These are phyloP conservation scores for Pythium rhizo-oryzae DNA, from an alignment of 352 stramenopile species.

Conservation along the genomic window DNA sequence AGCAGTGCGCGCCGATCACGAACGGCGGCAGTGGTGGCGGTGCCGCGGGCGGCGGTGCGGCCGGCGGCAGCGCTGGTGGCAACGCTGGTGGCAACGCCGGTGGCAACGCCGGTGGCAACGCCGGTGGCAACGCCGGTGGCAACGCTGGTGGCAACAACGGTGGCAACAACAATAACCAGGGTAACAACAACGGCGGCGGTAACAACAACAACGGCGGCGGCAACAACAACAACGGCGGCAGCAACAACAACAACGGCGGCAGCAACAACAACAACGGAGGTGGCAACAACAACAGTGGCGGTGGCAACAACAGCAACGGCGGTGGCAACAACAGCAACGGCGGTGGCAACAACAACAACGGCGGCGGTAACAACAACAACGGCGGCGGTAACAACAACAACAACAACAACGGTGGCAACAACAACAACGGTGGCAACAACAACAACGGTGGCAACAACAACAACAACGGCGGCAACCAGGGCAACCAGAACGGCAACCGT, in stretches of 20 bases:
- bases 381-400: not conserved
- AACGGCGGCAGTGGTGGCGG: slow-evolving; percentile 1
- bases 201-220: slow-evolving; percentile 1
- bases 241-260: not conserved
- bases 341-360: no score
- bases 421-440: slow-evolving; percentile 5
- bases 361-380: slow-evolving; percentile 6
- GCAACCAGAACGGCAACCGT: slow-evolving; percentile 3
- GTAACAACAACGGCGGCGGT: not conserved
- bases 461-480: no score
- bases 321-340: no score
- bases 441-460: no score
- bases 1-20: slow-evolving; percentile 31
- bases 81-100: not conserved
- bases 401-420: slow-evolving; percentile 4
- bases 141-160: slow-evolving; percentile 4
- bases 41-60: not conserved
- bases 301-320: no score
- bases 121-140: slow-evolving; percentile 1
- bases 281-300: no score
- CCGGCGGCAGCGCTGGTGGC: slow-evolving; percentile 1
- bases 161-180: not conserved
- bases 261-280: slow-evolving; percentile 8
- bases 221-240: slow-evolving; percentile 3
- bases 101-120: slow-evolving; percentile 1